Percentiles rank a stretch among this genome's conserved stretches.
Evolutionary conservation across 257 asterid genomes (phyloP).

Genomic region (Solanum etuberosum): DNA sequence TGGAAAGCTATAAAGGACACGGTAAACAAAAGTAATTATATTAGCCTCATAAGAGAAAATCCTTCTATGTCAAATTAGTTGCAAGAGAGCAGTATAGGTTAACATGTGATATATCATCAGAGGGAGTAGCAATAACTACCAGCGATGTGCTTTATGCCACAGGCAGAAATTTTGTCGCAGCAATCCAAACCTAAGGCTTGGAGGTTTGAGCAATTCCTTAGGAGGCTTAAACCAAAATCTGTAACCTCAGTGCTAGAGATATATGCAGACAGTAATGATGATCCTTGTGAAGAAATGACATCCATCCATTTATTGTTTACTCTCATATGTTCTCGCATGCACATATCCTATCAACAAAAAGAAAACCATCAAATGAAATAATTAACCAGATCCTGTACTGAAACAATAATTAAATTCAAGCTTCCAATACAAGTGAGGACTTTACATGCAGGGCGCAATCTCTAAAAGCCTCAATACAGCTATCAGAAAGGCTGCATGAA

Average conservation of each 20-base stretch:
- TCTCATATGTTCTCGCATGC: slow-evolving; percentile 65
- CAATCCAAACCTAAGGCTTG: slow-evolving; percentile 61
- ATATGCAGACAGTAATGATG: slow-evolving; percentile 70
- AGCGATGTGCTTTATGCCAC: slow-evolving; percentile 46
- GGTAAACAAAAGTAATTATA: not conserved
- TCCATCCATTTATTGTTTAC: slow-evolving; percentile 76
- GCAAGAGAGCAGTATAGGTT: not conserved
- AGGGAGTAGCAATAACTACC: slow-evolving; percentile 24
- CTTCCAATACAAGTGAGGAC: not conserved
- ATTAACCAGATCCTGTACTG: not conserved
- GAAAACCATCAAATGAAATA: not conserved
- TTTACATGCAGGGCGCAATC: slow-evolving; percentile 91
- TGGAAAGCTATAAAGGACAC: not conserved
- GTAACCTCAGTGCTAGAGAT: slow-evolving; percentile 70
- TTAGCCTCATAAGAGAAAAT: not conserved
- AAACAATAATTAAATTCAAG: not conserved
- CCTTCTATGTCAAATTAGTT: not conserved
- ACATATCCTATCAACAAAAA: slow-evolving; percentile 51
- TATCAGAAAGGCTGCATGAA: slow-evolving; percentile 47
- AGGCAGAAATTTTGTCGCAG: slow-evolving; percentile 65
- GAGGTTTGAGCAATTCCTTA: slow-evolving; percentile 56
- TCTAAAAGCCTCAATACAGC: slow-evolving; percentile 63
- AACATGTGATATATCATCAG: not conserved
- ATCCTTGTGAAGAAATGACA: slow-evolving; percentile 69
- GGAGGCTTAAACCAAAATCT: slow-evolving; percentile 51